Base-by-base conservation (phyloP, 1,284 basidiomycete genomes). In the Ustilago shanxiensis region DNA sequence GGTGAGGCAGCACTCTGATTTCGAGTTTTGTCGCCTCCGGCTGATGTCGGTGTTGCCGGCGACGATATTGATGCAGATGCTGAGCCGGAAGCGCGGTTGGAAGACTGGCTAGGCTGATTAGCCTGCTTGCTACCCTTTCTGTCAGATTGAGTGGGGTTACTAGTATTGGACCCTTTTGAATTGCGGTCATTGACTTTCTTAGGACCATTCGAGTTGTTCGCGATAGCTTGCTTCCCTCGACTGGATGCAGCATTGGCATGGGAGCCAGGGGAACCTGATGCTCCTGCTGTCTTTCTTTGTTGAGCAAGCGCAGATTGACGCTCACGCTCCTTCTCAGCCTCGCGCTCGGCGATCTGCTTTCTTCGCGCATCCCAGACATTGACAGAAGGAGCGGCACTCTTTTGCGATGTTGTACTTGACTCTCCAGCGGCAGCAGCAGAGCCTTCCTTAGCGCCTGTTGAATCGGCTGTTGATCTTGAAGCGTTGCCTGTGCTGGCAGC, bases 311-410 rank as follows among this genome's bases (percentile, higher is more conserved):
- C 14, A 13, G 71, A 60, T 35, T 66, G 65, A 20, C 55, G 65
- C 55, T 69, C 60, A 26, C 60, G 35, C 47, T 67, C 63, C 45
- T 64, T 67, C 29, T 72, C 72, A 44, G 67, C 70, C 39, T 72
- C 67, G 31, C 70, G 74, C 28, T 79, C 73, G 13, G 76, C 67
- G 39, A 80, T 44, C 49, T 76, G 76, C 64, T 72, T 79, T 45
- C 70, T 60, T 7, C 80, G 56, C 14, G 66, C 73, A 39, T 82
- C 80, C 80, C 80, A 82, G 16, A 82, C 63, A 45, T 82, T 82
- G 55, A 79, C 54, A 1, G 66, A 35, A 13, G 77, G 69, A 3
- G 29, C 62, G 13, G 56, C 39, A 37, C 20, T 47, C 35, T 63
- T 47, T 3, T 20, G 24, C 22, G 60, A 26, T 24, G 53, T n/a